Percentiles rank a stretch among this genome's conserved stretches.
Conservation (phyloP, 1,139 yeast species). For the Geotrichum cucujoidarum region DNA sequence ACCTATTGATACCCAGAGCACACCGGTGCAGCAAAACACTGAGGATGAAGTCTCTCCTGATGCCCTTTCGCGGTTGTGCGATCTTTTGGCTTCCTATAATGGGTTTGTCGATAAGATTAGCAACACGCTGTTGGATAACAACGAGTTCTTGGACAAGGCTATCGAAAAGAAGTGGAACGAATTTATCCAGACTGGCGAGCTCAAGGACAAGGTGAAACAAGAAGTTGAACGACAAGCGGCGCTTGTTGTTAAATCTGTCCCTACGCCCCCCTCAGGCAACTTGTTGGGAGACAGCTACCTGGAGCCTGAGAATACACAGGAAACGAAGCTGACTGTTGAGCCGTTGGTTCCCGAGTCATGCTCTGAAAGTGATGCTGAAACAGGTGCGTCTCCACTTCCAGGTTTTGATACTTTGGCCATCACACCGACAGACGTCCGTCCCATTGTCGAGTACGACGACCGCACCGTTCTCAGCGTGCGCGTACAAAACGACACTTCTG, state of each 20-base stretch:
- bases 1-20: background rate
- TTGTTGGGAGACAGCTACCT: background rate
- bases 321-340: background rate
- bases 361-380: background rate
- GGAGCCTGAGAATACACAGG: background rate
- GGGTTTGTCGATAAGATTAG: background rate
- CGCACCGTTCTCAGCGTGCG: background rate
- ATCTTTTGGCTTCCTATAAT: background rate
- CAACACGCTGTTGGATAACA: background rate
- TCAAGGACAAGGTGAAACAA: background rate
- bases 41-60: background rate
- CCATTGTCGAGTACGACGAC: background rate
- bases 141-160: background rate
- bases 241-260: background rate
- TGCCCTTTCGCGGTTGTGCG: background rate
- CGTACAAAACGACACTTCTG: background rate
- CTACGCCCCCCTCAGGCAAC: background rate
- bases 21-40: background rate
- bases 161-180: background rate
- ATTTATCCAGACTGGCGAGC: background rate
- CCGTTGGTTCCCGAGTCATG: background rate
- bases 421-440: background rate
- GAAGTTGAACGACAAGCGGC: background rate
- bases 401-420: too few relatives aligned
- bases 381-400: background rate